Percentiles rank a stretch among this genome's conserved stretches.
phyloP scores from a whole-genome alignment of 805 yeast species.

The Wickerhamiella siamensis region DNA sequence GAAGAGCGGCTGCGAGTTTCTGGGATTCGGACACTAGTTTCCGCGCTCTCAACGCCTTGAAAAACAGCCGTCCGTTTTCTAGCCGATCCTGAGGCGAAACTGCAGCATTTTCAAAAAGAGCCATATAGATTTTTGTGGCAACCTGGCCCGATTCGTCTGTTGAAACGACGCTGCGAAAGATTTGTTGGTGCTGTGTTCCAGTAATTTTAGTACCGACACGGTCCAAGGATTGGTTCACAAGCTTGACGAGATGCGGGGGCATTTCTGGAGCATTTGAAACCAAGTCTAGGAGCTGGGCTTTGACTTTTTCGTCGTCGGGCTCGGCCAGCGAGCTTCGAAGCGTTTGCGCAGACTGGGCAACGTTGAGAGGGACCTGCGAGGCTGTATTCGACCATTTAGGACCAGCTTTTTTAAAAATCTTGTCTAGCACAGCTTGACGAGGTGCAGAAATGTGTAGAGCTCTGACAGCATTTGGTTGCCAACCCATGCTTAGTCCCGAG shows the following conservation, averaged over 20 bases:
- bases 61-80: constrained; percentile 16
- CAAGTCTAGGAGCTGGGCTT: constrained; percentile 7
- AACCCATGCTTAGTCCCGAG: too few species aligned
- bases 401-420: not conserved
- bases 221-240: constrained; percentile 12
- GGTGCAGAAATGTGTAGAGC: not conserved
- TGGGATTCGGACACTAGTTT: constrained; percentile 14
- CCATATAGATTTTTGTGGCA: constrained; percentile 16
- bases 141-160: constrained; percentile 7
- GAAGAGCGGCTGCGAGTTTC: constrained; percentile 13
- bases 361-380: constrained; percentile 5
- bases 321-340: constrained; percentile 6
- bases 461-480: not conserved
- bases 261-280: constrained; percentile 4
- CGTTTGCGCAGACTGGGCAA: constrained; percentile 9
- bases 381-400: not conserved
- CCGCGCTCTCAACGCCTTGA: constrained; percentile 11
- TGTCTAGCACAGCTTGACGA: not conserved
- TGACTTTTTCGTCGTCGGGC: not conserved
- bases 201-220: constrained; percentile 1
- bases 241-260: constrained; percentile 11
- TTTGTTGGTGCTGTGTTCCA: constrained; percentile 6
- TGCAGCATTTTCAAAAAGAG: constrained; percentile 12
- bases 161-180: constrained; percentile 12
- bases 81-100: constrained; percentile 6